These are phyloP conservation scores for Carex scoparia DNA, from an alignment of 176 grass and related monocot genomes.

Conservation along the genomic window DNA sequence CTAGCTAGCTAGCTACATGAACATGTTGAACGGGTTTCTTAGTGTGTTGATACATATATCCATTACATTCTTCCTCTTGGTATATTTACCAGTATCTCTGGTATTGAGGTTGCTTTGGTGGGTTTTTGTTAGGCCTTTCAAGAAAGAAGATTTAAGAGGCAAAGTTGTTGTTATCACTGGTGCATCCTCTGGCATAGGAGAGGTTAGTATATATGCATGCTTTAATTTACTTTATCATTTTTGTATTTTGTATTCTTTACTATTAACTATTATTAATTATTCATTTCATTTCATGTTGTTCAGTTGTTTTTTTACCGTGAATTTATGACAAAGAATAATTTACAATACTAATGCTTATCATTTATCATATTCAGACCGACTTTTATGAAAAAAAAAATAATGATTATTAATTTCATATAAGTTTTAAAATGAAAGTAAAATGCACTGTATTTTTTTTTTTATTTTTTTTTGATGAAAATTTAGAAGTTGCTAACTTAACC, in stretches of 20 bases:
- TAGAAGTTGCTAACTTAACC: background rate
- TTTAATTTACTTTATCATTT: background rate
- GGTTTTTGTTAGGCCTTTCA: slow-evolving; percentile 27
- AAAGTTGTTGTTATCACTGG: slow-evolving; percentile 60
- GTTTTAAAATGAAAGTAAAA: background rate
- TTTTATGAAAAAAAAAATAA: background rate
- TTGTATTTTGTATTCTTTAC: background rate
- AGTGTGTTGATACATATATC: slow-evolving; percentile 21
- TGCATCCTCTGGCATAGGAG: slow-evolving; percentile 59
- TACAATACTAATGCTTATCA: background rate
- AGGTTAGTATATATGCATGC: slow-evolving; percentile 28
- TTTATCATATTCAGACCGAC: background rate
- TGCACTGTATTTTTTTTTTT: background rate
- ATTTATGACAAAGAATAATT: background rate
- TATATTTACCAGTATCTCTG: slow-evolving; percentile 33
- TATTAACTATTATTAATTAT: background rate
- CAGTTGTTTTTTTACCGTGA: no score
- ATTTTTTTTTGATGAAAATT: background rate
- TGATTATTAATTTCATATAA: background rate
- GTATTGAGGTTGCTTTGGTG: slow-evolving; percentile 32
- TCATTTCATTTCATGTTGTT: background rate
- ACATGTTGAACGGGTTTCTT: slow-evolving; percentile 21
- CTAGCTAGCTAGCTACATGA: no score
- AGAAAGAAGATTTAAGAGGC: slow-evolving; percentile 32
- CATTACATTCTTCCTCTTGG: slow-evolving; percentile 25